Conservation (phyloP, 805 yeast species). For the Candida adriatica region DNA sequence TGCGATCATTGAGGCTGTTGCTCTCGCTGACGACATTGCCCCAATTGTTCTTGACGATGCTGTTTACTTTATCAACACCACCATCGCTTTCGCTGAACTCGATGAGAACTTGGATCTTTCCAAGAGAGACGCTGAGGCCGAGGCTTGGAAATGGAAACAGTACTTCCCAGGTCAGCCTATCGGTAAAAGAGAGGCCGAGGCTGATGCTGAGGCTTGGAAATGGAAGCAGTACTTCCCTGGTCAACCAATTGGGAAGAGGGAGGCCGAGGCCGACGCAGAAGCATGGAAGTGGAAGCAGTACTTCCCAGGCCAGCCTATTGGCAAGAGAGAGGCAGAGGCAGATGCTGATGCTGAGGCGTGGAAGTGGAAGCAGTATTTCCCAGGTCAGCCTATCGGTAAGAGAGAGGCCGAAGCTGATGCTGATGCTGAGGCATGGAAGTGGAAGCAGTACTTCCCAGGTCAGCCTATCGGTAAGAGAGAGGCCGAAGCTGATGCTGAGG, state of each 20-base stretch:
- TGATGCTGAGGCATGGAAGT: conserved; percentile 17
- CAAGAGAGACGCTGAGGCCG: conserved; percentile 19
- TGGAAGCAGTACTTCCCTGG: conserved; percentile 15
- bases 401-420: conserved; percentile 17
- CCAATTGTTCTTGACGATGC: conserved; percentile 21
- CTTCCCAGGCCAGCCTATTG: conserved; percentile 12
- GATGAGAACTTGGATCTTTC: conserved; percentile 10
- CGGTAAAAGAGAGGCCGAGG: conserved; percentile 16
- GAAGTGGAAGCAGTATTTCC: conserved; percentile 15
- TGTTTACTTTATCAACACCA: conserved; percentile 22
- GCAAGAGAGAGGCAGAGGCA: conserved; percentile 16
- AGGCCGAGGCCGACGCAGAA: conserved; percentile 14
- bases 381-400: conserved; percentile 17
- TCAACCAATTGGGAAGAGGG: conserved; percentile 18
- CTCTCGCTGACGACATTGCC: conserved; percentile 17
- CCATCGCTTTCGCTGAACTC: conserved; percentile 16
- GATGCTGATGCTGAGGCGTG: conserved; percentile 21
- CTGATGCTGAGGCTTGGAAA: conserved; percentile 18
- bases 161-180: conserved; percentile 16
- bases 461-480: conserved; percentile 15
- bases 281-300: conserved; percentile 20
- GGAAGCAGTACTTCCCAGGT: conserved; percentile 13
- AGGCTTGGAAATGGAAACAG: conserved; percentile 18
- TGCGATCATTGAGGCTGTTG: conserved; percentile 22
- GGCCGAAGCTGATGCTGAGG: conserved; percentile 15